These are phyloP conservation scores for Penicillium sp. DNA, from an alignment of 2,329 filamentous ascomycete genomes.

Conservation along the genomic window DNA sequence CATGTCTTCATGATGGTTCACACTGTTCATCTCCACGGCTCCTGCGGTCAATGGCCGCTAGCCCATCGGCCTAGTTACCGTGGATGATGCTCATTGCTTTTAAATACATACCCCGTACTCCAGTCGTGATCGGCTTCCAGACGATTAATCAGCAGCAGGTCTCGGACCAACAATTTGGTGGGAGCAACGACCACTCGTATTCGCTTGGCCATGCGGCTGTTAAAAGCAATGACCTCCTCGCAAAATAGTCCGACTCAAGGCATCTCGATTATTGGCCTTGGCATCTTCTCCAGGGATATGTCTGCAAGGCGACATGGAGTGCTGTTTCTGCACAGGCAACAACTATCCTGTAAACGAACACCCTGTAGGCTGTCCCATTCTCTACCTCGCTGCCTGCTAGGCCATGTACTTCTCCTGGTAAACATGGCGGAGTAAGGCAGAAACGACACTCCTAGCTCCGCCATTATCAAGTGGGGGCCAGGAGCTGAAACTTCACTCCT, in stretches of 20 bases:
- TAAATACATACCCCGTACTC: not conserved
- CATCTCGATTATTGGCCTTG: slow-evolving; percentile 4
- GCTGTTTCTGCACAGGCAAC: not conserved
- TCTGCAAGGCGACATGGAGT: not conserved
- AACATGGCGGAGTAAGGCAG: not conserved
- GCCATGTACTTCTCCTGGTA: not conserved
- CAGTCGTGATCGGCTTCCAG: not conserved
- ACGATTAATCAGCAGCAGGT: not conserved
- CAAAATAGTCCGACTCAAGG: not conserved
- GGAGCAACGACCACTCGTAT: not conserved
- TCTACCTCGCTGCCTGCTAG: not conserved
- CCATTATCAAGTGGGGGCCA: not conserved
- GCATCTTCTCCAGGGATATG: not conserved
- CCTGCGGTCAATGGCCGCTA: not conserved
- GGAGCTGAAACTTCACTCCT: not conserved
- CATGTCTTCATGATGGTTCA: not conserved
- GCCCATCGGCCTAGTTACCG: not conserved
- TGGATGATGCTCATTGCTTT: not conserved
- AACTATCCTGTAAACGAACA: not conserved
- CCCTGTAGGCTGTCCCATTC: not conserved
- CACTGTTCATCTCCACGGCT: not conserved
- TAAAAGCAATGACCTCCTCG: slow-evolving; percentile 1
- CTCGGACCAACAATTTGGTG: not conserved
- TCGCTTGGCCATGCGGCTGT: not conserved
- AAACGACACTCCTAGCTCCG: not conserved